A percentile compares a stretch with the other conserved stretches of the same genome.
Evolutionary conservation across 192 early-diverging fungal genomes (phyloP).

Genomic region (Podila epicladia): DNA sequence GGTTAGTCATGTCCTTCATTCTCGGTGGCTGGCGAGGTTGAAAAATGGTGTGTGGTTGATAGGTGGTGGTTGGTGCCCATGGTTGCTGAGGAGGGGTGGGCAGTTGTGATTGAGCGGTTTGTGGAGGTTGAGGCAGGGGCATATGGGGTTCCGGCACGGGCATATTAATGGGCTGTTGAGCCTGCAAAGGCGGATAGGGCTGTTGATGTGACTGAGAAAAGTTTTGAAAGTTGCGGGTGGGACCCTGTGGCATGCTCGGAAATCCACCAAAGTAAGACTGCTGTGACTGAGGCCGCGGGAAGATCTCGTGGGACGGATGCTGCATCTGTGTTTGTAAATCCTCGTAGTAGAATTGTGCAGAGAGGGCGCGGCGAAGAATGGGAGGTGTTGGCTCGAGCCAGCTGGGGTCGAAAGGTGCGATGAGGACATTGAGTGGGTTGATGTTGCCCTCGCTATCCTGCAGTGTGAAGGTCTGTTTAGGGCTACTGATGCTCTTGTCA

Average conservation of each 20-base stretch:
- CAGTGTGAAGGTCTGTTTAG: constrained; percentile 31
- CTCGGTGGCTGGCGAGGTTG: constrained; percentile 18
- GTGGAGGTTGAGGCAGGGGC: background rate
- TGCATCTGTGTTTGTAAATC: constrained; percentile 29
- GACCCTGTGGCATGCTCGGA: constrained; percentile 2
- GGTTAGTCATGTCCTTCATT: background rate
- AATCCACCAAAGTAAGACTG: constrained; percentile 12
- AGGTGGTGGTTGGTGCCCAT: background rate
- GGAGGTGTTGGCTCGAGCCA: constrained; percentile 45
- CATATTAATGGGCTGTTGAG: background rate
- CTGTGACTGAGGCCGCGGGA: constrained; percentile 31
- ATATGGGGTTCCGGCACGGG: background rate
- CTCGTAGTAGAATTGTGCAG: constrained; percentile 36
- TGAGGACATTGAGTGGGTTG: constrained; percentile 28
- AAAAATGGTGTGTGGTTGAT: constrained; percentile 30
- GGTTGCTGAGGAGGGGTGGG: background rate
- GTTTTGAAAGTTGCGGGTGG: constrained; percentile 14
- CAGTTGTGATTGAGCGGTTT: background rate
- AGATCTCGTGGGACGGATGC: constrained; percentile 15
- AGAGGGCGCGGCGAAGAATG: constrained; percentile 24
- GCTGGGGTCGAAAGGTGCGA: constrained; percentile 42
- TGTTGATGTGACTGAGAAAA: constrained; percentile 9
- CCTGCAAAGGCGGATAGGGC: background rate
- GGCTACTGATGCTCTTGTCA: constrained; percentile 14
- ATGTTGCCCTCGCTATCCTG: constrained; percentile 44